A percentile compares a stretch with the other conserved stretches of the same genome.
These are phyloP conservation scores for Cladorrhinum samala DNA, from an alignment of 495 filamentous ascomycete genomes.

Conservation along the genomic window DNA sequence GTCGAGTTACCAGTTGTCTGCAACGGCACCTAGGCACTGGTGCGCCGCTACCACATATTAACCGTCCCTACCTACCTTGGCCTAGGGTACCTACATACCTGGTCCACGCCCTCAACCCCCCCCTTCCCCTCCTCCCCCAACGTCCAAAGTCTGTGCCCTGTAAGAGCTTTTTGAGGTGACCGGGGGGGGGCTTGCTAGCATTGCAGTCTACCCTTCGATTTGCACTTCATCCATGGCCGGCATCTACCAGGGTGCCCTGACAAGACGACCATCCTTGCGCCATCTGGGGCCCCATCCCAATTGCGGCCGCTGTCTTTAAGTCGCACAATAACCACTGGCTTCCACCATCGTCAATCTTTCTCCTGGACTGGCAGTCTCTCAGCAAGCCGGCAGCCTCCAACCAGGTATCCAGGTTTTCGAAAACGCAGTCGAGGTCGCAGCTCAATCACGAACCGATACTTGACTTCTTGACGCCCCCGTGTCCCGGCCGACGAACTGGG, in stretches of 20 bases:
- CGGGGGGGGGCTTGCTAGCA: slow-evolving; percentile 29
- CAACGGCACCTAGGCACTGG: slow-evolving; percentile 14
- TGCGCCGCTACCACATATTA: slow-evolving; percentile 20
- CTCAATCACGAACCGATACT: background rate
- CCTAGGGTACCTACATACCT: background rate
- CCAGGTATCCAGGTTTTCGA: slow-evolving; percentile 2
- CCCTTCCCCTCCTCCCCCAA: slow-evolving; percentile 8
- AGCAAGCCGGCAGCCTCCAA: slow-evolving; percentile 13
- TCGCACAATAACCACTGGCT: slow-evolving; percentile 48
- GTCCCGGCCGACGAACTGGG: slow-evolving; percentile 10
- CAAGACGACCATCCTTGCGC: slow-evolving; percentile 31
- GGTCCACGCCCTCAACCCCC: background rate
- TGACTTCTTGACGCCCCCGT: background rate
- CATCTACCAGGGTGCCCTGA: slow-evolving; percentile 30
- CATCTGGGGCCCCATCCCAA: slow-evolving; percentile 34
- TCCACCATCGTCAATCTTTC: slow-evolving; percentile 43
- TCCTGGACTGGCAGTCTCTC: slow-evolving; percentile 31
- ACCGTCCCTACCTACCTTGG: slow-evolving; percentile 15
- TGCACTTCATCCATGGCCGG: slow-evolving; percentile 24
- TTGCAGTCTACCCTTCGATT: slow-evolving; percentile 31
- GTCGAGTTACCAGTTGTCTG: slow-evolving; percentile 7
- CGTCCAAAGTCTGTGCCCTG: slow-evolving; percentile 20
- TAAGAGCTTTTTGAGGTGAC: slow-evolving; percentile 20
- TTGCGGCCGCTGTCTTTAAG: slow-evolving; percentile 34
- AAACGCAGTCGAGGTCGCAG: background rate